Conservation (phyloP, 768 basidiomycete species). For the Inosperma sp. region DNA sequence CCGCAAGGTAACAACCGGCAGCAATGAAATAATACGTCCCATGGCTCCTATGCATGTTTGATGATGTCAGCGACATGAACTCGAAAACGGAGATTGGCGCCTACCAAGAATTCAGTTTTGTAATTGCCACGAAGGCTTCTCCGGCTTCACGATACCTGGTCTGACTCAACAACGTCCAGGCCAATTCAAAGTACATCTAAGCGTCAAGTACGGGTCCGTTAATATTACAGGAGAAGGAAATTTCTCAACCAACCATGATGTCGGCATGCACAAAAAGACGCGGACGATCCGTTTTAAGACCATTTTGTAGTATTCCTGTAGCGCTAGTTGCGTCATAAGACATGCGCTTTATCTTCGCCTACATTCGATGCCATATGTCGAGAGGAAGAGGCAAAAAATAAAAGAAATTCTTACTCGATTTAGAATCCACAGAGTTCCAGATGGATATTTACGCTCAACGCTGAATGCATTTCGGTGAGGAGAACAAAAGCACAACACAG, state of each 20-base stretch:
- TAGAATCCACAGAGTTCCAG: conserved; percentile 68
- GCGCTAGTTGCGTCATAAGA: conserved; percentile 58
- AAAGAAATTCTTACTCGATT: conserved; percentile 47
- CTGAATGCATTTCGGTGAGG: conserved; percentile 28
- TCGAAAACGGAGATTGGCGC: conserved; percentile 8
- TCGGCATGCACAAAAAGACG: conserved; percentile 69
- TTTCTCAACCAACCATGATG: too few relatives aligned
- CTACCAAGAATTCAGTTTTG: conserved; percentile 66
- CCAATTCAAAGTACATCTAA: conserved; percentile 71
- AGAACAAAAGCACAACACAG: not conserved
- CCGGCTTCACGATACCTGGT: conserved; percentile 64
- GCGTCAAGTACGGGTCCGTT: conserved; percentile 12
- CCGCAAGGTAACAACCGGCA: conserved; percentile 57
- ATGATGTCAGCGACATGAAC: not conserved
- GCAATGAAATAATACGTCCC: conserved; percentile 63
- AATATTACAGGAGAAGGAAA: too few relatives aligned
- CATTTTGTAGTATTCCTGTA: conserved; percentile 55
- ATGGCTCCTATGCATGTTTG: conserved; percentile 50
- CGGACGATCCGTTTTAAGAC: conserved; percentile 48
- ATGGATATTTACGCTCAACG: conserved; percentile 53
- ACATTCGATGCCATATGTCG: not conserved
- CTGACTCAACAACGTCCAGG: conserved; percentile 67
- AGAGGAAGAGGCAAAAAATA: not conserved
- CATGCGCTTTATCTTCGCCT: conserved; percentile 79
- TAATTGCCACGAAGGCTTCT: conserved; percentile 58